Conservation (phyloP, 2,329 filamentous ascomycete species). For the Proliferodiscus dingleyae region DNA sequence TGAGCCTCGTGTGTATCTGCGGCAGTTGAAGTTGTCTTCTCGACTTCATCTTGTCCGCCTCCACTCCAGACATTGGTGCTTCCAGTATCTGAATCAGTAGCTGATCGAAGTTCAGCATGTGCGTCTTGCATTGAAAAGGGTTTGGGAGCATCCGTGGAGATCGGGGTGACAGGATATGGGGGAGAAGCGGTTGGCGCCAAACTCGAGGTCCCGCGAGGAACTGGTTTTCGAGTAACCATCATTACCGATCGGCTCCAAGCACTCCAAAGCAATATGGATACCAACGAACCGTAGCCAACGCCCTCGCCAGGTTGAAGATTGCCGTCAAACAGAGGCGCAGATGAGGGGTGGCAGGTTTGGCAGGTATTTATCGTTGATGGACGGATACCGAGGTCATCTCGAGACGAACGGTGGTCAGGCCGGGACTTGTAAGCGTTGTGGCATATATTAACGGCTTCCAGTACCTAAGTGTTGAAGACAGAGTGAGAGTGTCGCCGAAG, state of each 20-base stretch:
- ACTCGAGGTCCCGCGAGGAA: conserved; percentile 15
- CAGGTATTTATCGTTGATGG: no score
- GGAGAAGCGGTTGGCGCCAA: conserved; percentile 12
- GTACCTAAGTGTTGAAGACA: no score
- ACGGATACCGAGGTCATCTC: no score
- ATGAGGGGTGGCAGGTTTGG: no score
- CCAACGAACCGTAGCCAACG: no score
- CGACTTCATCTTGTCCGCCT: conserved; percentile 10
- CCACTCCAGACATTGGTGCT: conserved; percentile 22
- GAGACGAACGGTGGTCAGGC: no score
- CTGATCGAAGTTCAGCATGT: conserved; percentile 11
- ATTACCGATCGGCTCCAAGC: neutral
- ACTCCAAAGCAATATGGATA: no score
- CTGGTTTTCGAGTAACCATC: conserved; percentile 30
- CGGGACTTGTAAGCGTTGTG: no score
- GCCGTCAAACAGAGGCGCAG: no score
- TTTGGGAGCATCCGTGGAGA: conserved; percentile 6
- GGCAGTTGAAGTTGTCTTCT: neutral
- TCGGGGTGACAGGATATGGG: conserved; percentile 26
- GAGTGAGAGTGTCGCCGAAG: no score
- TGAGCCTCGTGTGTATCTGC: neutral
- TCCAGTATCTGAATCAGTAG: conserved; percentile 16
- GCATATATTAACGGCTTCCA: no score
- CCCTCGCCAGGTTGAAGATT: no score
- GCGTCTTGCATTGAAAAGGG: conserved; percentile 16